phyloP scores from a whole-genome alignment of 1,284 basidiomycete species.

The Inonotus hispidus region DNA sequence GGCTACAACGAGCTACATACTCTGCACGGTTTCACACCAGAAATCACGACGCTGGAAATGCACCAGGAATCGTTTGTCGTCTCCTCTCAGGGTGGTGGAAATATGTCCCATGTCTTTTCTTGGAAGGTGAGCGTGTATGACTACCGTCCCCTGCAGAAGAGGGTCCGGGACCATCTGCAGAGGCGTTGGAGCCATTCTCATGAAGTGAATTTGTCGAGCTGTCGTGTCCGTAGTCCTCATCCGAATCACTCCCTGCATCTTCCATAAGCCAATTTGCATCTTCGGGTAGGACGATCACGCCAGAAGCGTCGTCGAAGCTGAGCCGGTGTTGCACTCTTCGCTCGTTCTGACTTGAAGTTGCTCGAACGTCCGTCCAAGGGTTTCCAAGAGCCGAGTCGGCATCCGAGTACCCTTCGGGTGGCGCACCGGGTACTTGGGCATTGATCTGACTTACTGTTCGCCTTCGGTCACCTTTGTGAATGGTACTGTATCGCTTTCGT shows the following conservation, averaged over 20 bases:
- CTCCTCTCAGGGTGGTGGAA: constrained; percentile 72
- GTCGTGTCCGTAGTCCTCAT: constrained; percentile 29
- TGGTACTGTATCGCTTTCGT: constrained; percentile 56
- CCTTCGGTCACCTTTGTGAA: constrained; percentile 33
- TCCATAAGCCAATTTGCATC: constrained; percentile 63
- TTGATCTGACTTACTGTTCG: constrained; percentile 17
- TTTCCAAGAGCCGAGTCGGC: constrained; percentile 28
- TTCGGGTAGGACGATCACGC: constrained; percentile 80
- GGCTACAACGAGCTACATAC: not conserved
- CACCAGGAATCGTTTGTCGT: constrained; percentile 48
- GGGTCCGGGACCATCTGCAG: constrained; percentile 7
- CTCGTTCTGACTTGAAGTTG: constrained; percentile 20
- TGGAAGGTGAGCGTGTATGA: constrained; percentile 20
- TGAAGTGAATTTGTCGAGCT: constrained; percentile 3
- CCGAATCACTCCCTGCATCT: constrained; percentile 38
- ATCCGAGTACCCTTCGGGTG: not conserved
- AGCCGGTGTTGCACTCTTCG: constrained; percentile 48
- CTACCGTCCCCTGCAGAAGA: not conserved
- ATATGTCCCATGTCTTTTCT: constrained; percentile 56
- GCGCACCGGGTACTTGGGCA: constrained; percentile 14
- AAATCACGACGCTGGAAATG: constrained; percentile 31
- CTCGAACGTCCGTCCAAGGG: constrained; percentile 49
- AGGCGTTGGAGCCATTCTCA: constrained; percentile 1
- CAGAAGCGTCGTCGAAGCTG: constrained; percentile 74
- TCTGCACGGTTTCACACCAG: not conserved